A percentile compares a stretch with the other conserved stretches of the same genome.
Evolutionary conservation across 1,139 yeast genomes (phyloP).

Genomic region (Arxiozyma bovina): DNA sequence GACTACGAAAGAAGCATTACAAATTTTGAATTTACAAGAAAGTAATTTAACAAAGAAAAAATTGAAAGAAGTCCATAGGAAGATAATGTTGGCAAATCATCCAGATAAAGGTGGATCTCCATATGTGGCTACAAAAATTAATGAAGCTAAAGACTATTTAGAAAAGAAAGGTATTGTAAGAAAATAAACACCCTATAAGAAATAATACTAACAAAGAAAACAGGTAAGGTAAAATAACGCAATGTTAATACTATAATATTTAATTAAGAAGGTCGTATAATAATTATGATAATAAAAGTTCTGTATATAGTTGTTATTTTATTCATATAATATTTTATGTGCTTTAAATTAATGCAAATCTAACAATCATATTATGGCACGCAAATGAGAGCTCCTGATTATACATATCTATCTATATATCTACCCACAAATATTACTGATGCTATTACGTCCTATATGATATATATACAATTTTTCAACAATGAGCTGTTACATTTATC

Average conservation of each 20-base stretch:
- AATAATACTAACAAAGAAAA: neutral
- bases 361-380: too few species aligned
- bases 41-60: constrained; percentile 64
- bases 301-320: neutral
- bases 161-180: constrained; percentile 49
- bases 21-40: constrained; percentile 76
- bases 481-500: constrained; percentile 15
- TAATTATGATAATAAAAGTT: too few species aligned
- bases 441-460: constrained; percentile 12
- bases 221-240: constrained; percentile 3
- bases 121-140: constrained; percentile 87
- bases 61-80: constrained; percentile 86
- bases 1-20: constrained; percentile 86
- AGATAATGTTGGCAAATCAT: constrained; percentile 87
- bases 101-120: constrained; percentile 99
- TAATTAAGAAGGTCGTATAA: neutral
- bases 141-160: constrained; percentile 91
- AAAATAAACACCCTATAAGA: neutral
- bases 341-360: neutral
- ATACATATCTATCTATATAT: too few species aligned
- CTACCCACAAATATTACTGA: neutral
- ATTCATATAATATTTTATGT: neutral
- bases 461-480: constrained; percentile 19
- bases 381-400: neutral
- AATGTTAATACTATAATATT: neutral